Percentiles rank a stretch among this genome's conserved stretches.
Evolutionary conservation across 2,329 filamentous ascomycete species (phyloP).

Genomic region (Zelopaecilomyces penicillatus): DNA sequence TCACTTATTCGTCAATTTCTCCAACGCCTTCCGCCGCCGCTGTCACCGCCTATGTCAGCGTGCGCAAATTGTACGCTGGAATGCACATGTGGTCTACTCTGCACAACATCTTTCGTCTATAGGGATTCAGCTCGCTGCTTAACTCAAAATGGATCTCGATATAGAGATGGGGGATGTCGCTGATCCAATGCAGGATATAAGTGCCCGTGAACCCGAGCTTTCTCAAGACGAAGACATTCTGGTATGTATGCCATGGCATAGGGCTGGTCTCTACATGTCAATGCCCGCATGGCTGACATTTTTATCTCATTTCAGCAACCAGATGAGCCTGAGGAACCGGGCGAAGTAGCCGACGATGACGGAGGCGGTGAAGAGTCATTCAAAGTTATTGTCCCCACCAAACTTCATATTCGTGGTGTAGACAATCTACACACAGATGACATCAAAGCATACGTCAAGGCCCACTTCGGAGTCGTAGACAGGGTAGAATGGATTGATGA

Average conservation of each 20-base stretch:
- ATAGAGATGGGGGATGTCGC: conserved; percentile 64
- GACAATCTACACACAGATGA: conserved; percentile 74
- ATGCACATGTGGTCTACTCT: too few species aligned
- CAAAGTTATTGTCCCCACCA: conserved; percentile 34
- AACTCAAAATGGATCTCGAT: conserved; percentile 52
- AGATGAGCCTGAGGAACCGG: conserved; percentile 29
- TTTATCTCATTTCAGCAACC: conserved; percentile 19
- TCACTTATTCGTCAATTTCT: too few species aligned
- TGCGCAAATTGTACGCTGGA: too few species aligned
- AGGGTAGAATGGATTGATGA: conserved; percentile 94
- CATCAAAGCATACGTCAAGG: conserved; percentile 64
- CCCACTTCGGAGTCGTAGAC: conserved; percentile 54
- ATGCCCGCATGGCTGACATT: conserved; percentile 10
- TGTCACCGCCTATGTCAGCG: too few species aligned
- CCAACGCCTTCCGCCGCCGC: too few species aligned
- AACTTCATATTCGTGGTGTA: conserved; percentile 78
- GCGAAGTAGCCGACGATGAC: conserved; percentile 30
- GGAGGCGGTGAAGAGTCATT: conserved; percentile 14
- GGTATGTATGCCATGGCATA: conserved; percentile 14
- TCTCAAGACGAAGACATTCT: conserved; percentile 28
- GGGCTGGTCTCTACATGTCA: background rate
- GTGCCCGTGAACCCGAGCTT: conserved; percentile 16
- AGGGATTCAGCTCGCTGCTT: too few species aligned
- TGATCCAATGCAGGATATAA: conserved; percentile 22
- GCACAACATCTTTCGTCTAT: too few species aligned